Conservation (phyloP, 1,284 basidiomycete species). For the Irpex rosettiformis region DNA sequence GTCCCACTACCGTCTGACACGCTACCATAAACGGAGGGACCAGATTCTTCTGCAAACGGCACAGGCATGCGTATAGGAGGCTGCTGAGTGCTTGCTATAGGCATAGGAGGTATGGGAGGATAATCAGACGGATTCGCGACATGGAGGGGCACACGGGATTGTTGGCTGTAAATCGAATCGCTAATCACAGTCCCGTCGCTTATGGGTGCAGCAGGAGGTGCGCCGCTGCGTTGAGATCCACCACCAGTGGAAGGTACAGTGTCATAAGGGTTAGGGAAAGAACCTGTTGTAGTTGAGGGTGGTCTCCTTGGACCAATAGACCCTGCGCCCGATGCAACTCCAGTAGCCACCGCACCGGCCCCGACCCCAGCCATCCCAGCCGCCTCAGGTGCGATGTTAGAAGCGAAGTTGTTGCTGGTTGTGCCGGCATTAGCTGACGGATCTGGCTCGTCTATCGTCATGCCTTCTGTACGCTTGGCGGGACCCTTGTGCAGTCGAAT, state of each 20-base stretch:
- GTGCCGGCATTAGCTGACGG: slow-evolving; percentile 3
- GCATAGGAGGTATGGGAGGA: too few species aligned
- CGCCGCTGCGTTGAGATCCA: neutral
- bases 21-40: neutral
- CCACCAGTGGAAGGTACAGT: neutral
- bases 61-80: neutral
- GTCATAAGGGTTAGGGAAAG: slow-evolving; percentile 2
- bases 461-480: neutral
- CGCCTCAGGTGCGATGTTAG: neutral
- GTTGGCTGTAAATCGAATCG: slow-evolving; percentile 4
- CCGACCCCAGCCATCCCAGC: neutral
- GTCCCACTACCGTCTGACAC: neutral
- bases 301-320: neutral
- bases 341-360: neutral
- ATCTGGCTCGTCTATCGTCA: slow-evolving; percentile 5
- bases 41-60: neutral
- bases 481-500: slow-evolving; percentile 5
- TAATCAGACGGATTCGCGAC: slow-evolving; percentile 3
- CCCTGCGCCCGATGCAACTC: neutral
- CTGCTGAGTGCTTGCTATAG: slow-evolving; percentile 3
- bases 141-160: neutral
- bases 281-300: neutral
- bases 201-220: neutral
- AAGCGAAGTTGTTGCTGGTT: neutral
- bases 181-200: slow-evolving; percentile 5